A percentile compares a stretch with the other conserved stretches of the same genome.
phyloP scores from a whole-genome alignment of 2,329 filamentous ascomycete species.

The Stemphylium beticola region DNA sequence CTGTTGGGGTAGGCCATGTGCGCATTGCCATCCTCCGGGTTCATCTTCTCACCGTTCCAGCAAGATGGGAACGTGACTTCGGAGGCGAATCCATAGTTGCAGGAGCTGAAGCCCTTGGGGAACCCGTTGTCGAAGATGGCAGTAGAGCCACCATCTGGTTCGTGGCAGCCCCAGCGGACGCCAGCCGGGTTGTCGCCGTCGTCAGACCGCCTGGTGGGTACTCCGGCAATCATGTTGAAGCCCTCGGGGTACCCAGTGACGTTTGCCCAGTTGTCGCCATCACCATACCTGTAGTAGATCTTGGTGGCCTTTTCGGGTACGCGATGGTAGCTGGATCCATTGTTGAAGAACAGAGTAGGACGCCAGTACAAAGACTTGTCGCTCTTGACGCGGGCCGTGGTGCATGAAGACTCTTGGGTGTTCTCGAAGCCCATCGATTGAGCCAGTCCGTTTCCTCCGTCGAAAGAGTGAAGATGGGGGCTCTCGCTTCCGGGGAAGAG shows the following conservation, averaged over 20 bases:
- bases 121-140: slow-evolving; percentile 41
- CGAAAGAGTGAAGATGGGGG: slow-evolving; percentile 48
- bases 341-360: slow-evolving; percentile 46
- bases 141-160: slow-evolving; percentile 29
- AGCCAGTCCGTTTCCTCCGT: slow-evolving; percentile 44
- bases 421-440: slow-evolving; percentile 34
- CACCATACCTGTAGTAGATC: slow-evolving; percentile 49
- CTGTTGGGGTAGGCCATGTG: slow-evolving; percentile 51
- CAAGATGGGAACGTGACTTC: slow-evolving; percentile 48
- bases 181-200: slow-evolving; percentile 38
- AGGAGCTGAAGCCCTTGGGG: slow-evolving; percentile 47
- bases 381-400: slow-evolving; percentile 46
- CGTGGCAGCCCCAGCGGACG: slow-evolving; percentile 43
- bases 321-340: slow-evolving; percentile 44
- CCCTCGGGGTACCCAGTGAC: slow-evolving; percentile 46
- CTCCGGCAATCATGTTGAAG: slow-evolving; percentile 48
- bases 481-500: slow-evolving; percentile 41
- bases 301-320: slow-evolving; percentile 46
- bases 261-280: slow-evolving; percentile 41
- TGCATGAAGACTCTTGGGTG: slow-evolving; percentile 42
- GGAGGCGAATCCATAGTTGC: slow-evolving; percentile 43
- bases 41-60: slow-evolving; percentile 46
- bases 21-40: slow-evolving; percentile 40
- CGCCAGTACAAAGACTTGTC: slow-evolving; percentile 50
- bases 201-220: slow-evolving; percentile 38